Base-by-base conservation (phyloP, 139 green algal genomes). In the Nannochloris sp. region DNA sequence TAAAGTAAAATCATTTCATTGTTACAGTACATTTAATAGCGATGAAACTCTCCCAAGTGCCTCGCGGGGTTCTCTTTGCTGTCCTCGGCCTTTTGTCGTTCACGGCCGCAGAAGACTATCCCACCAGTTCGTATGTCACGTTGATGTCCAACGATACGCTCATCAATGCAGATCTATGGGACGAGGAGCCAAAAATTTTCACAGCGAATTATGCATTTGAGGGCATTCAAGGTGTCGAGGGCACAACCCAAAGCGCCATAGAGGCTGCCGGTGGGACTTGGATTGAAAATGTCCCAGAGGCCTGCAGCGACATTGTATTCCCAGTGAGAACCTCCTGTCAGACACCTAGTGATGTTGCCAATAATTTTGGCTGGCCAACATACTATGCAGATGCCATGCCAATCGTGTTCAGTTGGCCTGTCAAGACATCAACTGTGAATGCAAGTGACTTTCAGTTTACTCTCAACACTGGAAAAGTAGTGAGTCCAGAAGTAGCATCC, bases 171-270 rank as follows among this genome's bases (percentile, higher is more conserved):
- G 46, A 53, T 53, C 17, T 53, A 3, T 53, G 46, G 46, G 46
- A 53, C n/a, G 46, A 53, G n/a, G 46, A 53, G n/a, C 46, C n/a
- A 9, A 53, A 53, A 53, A 53, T 53, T 17, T 53, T 53, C 46
- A 53, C 46, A 5, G 46, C 46, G 17, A 53, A 53, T 23, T 53
- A 53, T 23, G 46, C 46, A 26, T 53, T 53, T 53, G 46, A 53
- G 17, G 46, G 46, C 46, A 23, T 53, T 23, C 17, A 53, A 1
- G 46, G 46, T 1, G 46, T 53, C 17, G 46, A 26, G 8, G n/a
- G n/a, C 17, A 23, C 17, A 6, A 53, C 46, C 46, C 17, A 53
- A 23, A 11, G 17, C 6, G 17, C 46, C 10, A 26, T 26, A 3
- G 46, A n/a, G 17, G 17, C 17, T 53, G 46, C 46, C 9, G 46